Conservation (phyloP, 306 rosid genomes). For the Quercus dentata region DNA sequence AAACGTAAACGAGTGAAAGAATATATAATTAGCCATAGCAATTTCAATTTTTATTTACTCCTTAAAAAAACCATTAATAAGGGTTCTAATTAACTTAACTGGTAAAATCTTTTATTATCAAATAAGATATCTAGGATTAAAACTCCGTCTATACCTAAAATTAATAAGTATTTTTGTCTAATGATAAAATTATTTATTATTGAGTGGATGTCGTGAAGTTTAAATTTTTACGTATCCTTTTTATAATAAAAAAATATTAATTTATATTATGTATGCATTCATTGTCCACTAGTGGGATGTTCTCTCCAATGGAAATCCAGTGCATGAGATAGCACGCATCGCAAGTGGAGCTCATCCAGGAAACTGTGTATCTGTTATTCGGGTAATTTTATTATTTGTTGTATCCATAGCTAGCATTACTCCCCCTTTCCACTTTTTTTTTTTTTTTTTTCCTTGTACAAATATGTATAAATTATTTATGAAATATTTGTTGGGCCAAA, state of each 20-base stretch:
- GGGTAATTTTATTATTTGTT: constrained; percentile 28
- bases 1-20: no score
- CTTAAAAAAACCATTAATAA: no score
- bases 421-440: not conserved
- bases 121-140: no score
- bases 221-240: no score
- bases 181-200: no score
- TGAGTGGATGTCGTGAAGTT: no score
- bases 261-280: not conserved
- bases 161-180: no score
- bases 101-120: rapidly evolving
- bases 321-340: constrained; percentile 42
- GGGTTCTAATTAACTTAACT: rapidly evolving
- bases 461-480: not conserved
- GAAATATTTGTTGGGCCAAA: not conserved
- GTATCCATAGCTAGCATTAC: not conserved
- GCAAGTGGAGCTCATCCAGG: constrained; percentile 46
- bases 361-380: constrained; percentile 45
- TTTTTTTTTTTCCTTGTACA: not conserved
- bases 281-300: constrained; percentile 63
- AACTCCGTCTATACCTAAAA: no score
- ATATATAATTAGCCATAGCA: no score
- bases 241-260: not conserved
- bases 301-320: constrained; percentile 32
- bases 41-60: not conserved